Evolutionary conservation across 2,329 filamentous ascomycete genomes (phyloP), one percentile per base, ranked within the genome.

Genomic region (Macroventuria anomochaeta): DNA sequence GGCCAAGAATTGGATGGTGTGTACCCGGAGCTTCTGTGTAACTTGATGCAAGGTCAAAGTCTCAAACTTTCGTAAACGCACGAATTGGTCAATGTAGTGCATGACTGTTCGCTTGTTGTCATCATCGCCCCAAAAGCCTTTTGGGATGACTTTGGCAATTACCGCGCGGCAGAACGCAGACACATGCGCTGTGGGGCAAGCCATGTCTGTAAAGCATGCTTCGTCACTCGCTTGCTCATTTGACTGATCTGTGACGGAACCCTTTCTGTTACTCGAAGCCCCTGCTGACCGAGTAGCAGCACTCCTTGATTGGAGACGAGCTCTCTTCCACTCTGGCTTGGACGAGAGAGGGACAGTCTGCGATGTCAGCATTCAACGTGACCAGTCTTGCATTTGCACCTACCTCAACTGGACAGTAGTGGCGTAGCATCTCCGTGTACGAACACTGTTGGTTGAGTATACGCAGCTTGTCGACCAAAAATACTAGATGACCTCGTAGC

Each of bases 131-230:
- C 90, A 96, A 52, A 96, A 88, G 2, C 79, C 83, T 36, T 80
- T 77, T 0, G 93, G 93, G 23, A 99, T 82, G 13, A 97, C 77
- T 53, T 83, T 89, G 17, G 78, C 79, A 25, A 97, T 69, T 0
- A 88, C 87, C 2, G 91, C 88, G 67, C 88, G 89, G 71, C 92
- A 96, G 68, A 96, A 97, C 0, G 90, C 88, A 3, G 93, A 96
- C 2, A 97, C 89, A 40, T 85, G 82, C 1, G 85, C 77, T 3
- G 78, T 60, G 0, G 89, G 83, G 13, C 86, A 91, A 1, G 92
- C 88, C 61, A 90, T 76, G 17, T 88, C 83, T 28, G 86, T 85
- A 37, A 95, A 76, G 11, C 67, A 68, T 5, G 59, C 59, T 49
- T 71, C 54, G 10, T 51, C 39, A 7, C 18, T 23, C 2, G 31